Percentiles rank a stretch among this genome's conserved stretches.
These are phyloP conservation scores for Erythrophleum fordii DNA, from an alignment of 306 rosid species.

Conservation along the genomic window DNA sequence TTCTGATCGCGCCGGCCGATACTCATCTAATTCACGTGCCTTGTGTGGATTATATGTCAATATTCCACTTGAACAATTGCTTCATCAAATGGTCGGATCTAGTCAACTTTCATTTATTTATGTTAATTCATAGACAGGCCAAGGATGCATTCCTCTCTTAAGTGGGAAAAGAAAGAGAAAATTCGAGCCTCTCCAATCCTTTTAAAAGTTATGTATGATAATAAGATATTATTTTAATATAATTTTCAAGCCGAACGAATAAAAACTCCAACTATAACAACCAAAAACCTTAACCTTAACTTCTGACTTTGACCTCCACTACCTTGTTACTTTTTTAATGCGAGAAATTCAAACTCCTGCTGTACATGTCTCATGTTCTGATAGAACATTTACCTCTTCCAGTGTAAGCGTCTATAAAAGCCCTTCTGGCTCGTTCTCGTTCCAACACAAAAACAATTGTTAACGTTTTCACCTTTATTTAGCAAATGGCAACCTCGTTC, in stretches of 20 bases:
- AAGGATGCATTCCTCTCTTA: neutral
- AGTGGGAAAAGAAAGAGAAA: neutral
- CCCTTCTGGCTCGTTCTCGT: neutral
- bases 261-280: too few species aligned
- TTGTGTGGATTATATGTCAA: neutral
- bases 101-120: conserved; percentile 17
- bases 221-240: too few species aligned
- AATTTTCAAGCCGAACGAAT: too few species aligned
- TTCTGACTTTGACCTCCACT: conserved; percentile 13
- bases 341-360: too few species aligned
- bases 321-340: too few species aligned
- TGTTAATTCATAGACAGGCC: neutral
- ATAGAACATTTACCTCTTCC: conserved; percentile 3
- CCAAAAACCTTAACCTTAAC: neutral
- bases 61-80: conserved; percentile 17
- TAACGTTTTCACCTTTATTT: neutral
- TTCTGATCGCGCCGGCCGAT: conserved; percentile 37
- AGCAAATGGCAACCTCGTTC: conserved; percentile 39
- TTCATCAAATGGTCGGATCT: neutral
- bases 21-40: conserved; percentile 9
- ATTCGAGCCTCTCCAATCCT: too few species aligned
- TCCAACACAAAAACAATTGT: neutral
- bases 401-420: conserved; percentile 29
- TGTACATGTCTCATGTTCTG: neutral
- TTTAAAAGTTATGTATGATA: too few species aligned